A percentile compares a stretch with the other conserved stretches of the same genome.
These are phyloP conservation scores for Pyrenula aspistea DNA, from an alignment of 495 filamentous ascomycete genomes.

Conservation along the genomic window DNA sequence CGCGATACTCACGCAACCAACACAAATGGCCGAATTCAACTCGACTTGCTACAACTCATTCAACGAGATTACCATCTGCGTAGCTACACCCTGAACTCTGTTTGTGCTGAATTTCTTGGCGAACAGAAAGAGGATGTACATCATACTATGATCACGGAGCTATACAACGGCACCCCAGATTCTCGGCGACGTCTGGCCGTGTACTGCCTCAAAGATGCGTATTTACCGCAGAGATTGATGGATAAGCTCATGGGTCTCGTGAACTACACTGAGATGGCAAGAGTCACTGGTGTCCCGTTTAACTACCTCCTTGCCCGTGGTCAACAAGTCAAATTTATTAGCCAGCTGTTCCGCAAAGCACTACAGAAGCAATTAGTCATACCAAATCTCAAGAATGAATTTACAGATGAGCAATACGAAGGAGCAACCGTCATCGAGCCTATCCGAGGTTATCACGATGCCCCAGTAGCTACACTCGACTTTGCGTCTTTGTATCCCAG, in stretches of 20 bases:
- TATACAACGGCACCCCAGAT: constrained; percentile 90
- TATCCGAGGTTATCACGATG: constrained; percentile 78
- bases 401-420: constrained; percentile 78
- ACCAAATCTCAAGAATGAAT: constrained; percentile 59
- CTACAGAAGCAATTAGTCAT: constrained; percentile 86
- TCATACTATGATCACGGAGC: constrained; percentile 96
- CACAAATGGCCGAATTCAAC: constrained; percentile 83
- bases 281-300: constrained; percentile 97
- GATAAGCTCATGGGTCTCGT: constrained; percentile 96
- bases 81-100: constrained; percentile 95
- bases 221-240: constrained; percentile 86
- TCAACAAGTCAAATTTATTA: constrained; percentile 96
- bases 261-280: constrained; percentile 99
- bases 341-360: constrained; percentile 92
- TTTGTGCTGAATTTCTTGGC: constrained; percentile 89
- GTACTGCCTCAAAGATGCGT: constrained; percentile 97
- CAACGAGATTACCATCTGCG: constrained; percentile 90
- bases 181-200: constrained; percentile 82
- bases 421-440: constrained; percentile 98
- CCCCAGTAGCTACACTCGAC: constrained; percentile 94
- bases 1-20: constrained; percentile 89
- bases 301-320: constrained; percentile 85
- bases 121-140: constrained; percentile 99
- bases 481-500: constrained; percentile 97
- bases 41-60: constrained; percentile 85